Evolutionary conservation across 306 rosid species (phyloP), one percentile per base, ranked within the genome.

Genomic region (Sicyos baderoa): DNA sequence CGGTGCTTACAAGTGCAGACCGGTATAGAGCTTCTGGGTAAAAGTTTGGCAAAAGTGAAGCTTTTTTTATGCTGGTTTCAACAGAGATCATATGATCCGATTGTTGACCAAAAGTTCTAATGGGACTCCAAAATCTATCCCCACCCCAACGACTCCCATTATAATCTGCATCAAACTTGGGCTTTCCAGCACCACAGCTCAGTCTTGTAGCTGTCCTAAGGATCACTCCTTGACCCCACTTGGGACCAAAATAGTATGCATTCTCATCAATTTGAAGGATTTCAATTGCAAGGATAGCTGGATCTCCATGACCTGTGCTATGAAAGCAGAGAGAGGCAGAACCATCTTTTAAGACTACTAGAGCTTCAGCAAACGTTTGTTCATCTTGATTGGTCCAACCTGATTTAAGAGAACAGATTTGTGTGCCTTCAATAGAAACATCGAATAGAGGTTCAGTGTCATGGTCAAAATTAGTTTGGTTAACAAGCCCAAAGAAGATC

Each of bases 291-390:
- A 93, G 85, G n/a, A 93, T 81, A 23, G 97, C 85, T n/a, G 99
- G 99, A 84, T 90, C 99, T 59, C 99, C 99, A 70, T 93, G 99
- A 59, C 99, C 99, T 1, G 99, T 93, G 78, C 96, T 85, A 76
- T 93, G 99, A 47, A 93, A 93, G 81, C 99, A 93, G 65, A 93
- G 70, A 47, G 96, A 93, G 59, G 82, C 90, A 35, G 95, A 81
- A 67, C 86, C 83, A 74, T 90, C 84, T 51, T 5, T 73, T 69
- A 93, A 86, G 88, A 79, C 84, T 50, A 88, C 84, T 27, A 64
- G 84, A 45, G 93, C 87, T 77, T 90, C 95, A 3, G 90, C 83
- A 80, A 93, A 93, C 58, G 76, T 77, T 75, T 85, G 86, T 74
- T 93, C 99, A 74, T 90, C 97, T 9, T 50, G 73, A 74, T 0